Base-by-base conservation (phyloP, 345 rosid genomes). In the Gossypium anomalum region DNA sequence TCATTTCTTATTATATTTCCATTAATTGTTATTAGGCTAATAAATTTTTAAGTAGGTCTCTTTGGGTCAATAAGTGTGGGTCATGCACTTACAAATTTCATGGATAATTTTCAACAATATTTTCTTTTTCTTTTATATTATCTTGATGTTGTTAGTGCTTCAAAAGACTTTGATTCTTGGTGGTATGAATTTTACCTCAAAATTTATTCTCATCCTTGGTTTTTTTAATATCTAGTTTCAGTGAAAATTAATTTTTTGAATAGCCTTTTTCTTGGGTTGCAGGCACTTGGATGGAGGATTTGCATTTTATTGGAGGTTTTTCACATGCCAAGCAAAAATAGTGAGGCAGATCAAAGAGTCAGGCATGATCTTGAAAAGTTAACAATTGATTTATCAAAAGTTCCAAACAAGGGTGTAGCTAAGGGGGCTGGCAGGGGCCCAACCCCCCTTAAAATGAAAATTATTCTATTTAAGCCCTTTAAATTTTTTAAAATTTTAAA, bases 251-350 rank as follows among this genome's bases (percentile, higher is more conserved):
- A 29, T 29, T 29, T 29, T 29, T 29, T 29, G 34, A 29, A 29
- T 29, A 29, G 34, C 34, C 34, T 29, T 29, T 29, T 29, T 3
- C 34, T 29, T 29, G 5, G 34, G 5, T 3, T 57, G 61, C 88
- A 95, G 97, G 87, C 96, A 93, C 80, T 80, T 95, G 82, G 91
- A 67, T 95, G 98, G 99, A 91, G 99, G 85, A 87, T 90, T 76
- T 90, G 89, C 53, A 29, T 29, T 29, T 29, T 5, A 29, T 29
- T 29, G 1, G 3, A 29, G 34, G 34, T 29, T 29, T 29, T 29
- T 29, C 5, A 29, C 34, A 29, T 29, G 34, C 3, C 34, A 29
- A 29, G 34, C 34, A 29, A 29, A 29, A 29, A 29, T 29, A 29
- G 34, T 29, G 0, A 29, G 5, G 34, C 1, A 29, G 5, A 29